These are phyloP conservation scores for Cladorrhinum sp. DNA, from an alignment of 2,329 filamentous ascomycete species.

Conservation along the genomic window DNA sequence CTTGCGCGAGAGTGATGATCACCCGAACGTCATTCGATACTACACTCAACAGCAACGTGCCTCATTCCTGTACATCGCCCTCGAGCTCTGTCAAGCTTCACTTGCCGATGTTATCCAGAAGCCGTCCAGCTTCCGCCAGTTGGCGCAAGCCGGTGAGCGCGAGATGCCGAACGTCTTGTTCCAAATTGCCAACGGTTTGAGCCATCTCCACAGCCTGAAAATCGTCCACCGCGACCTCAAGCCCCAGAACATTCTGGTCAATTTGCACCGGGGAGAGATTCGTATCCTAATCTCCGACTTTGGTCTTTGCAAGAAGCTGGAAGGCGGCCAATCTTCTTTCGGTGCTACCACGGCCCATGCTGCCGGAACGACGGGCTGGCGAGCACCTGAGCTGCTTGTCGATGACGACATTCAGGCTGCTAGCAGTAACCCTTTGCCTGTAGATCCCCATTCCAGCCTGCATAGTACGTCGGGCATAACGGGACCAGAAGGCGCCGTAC, in stretches of 20 bases:
- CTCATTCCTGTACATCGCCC: constrained; percentile 91
- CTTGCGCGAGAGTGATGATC: constrained; percentile 88
- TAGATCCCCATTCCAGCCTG: constrained; percentile 55
- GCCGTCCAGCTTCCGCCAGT: constrained; percentile 60
- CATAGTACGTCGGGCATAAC: constrained; percentile 40
- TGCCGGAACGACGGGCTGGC: constrained; percentile 92
- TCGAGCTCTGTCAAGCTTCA: constrained; percentile 91
- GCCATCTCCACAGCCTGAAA: constrained; percentile 83
- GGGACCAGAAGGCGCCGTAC: constrained; percentile 40
- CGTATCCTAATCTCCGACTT: constrained; percentile 97
- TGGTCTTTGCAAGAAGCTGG: constrained; percentile 94
- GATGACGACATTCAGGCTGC: constrained; percentile 64
- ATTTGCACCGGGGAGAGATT: constrained; percentile 66
- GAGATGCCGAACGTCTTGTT: constrained; percentile 78
- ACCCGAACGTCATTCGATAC: constrained; percentile 95
- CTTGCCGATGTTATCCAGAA: constrained; percentile 87
- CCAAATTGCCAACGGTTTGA: constrained; percentile 85
- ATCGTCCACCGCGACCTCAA: constrained; percentile 98
- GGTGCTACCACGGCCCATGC: constrained; percentile 92
- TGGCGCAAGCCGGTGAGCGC: constrained; percentile 69
- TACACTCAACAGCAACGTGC: constrained; percentile 86
- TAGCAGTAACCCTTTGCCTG: constrained; percentile 34
- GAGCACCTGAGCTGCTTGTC: constrained; percentile 86
- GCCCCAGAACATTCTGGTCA: constrained; percentile 93
- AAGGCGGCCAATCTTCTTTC: constrained; percentile 90